These are phyloP conservation scores for Mycosphaerella sp. DNA, from an alignment of 2,329 filamentous ascomycete genomes.

Conservation along the genomic window DNA sequence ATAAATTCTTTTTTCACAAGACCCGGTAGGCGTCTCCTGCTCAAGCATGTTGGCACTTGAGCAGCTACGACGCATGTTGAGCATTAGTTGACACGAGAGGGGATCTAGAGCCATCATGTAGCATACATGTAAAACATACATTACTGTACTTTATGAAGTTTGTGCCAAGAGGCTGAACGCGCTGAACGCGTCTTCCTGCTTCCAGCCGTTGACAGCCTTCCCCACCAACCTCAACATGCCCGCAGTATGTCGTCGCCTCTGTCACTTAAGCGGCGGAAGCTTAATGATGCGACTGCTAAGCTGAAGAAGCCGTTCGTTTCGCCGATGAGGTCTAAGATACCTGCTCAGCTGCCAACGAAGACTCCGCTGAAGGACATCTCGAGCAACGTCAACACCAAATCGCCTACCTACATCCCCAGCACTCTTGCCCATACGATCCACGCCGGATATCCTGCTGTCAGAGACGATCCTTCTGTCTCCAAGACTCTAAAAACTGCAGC, in stretches of 20 bases:
- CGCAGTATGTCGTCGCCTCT: conserved; percentile 19
- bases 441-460: neutral
- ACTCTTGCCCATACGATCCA: conserved; percentile 29
- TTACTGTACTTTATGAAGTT: too few relatives aligned
- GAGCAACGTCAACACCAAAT: conserved; percentile 13
- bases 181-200: neutral
- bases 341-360: conserved; percentile 12
- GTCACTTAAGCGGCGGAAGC: conserved; percentile 55
- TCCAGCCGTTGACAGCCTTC: neutral
- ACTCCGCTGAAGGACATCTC: conserved; percentile 17
- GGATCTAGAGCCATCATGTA: neutral
- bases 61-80: neutral
- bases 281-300: conserved; percentile 52
- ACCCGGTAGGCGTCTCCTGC: conserved; percentile 1
- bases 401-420: conserved; percentile 26
- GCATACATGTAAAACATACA: neutral
- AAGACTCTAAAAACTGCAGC: conserved; percentile 9
- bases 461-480: neutral
- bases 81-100: neutral
- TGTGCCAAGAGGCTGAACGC: neutral
- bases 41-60: conserved; percentile 9
- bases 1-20: neutral
- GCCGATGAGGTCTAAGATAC: conserved; percentile 50
- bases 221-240: neutral
- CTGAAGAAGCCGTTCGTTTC: conserved; percentile 68